A percentile compares a stretch with the other conserved stretches of the same genome.
phyloP scores from a whole-genome alignment of 441 rosid genomes.

The Kokia cookei region DNA sequence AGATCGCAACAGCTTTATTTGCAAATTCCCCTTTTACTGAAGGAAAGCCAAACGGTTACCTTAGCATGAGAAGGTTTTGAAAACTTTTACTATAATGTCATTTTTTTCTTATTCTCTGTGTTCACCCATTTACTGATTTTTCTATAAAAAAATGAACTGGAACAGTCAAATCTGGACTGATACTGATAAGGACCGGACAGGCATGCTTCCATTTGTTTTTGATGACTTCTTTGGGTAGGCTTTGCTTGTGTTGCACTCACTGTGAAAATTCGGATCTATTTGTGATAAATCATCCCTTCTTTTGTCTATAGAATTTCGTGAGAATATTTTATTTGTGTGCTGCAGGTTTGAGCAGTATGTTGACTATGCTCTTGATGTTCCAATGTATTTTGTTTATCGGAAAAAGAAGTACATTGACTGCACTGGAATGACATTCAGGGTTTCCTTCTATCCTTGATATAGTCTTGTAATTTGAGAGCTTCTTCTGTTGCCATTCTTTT shows the following conservation, averaged over 20 bases:
- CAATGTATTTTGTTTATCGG: constrained; percentile 95
- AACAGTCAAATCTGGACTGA: constrained; percentile 95
- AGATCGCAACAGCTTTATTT: constrained; percentile 97
- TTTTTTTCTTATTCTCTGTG: neutral
- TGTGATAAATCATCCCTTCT: neutral
- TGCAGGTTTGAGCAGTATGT: constrained; percentile 98
- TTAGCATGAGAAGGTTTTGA: constrained; percentile 93
- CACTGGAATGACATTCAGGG: constrained; percentile 95
- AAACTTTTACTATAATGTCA: neutral
- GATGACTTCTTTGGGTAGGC: constrained; percentile 89
- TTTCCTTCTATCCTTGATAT: constrained; percentile 41
- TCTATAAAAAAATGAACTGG: constrained; percentile 13
- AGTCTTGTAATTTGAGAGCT: constrained; percentile 29
- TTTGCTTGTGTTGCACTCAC: constrained; percentile 5
- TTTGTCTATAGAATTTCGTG: neutral
- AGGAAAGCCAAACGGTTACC: constrained; percentile 97
- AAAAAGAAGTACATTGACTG: constrained; percentile 86
- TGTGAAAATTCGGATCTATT: neutral
- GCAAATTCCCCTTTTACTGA: constrained; percentile 98
- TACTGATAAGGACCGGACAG: constrained; percentile 87
- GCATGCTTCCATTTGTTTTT: constrained; percentile 97
- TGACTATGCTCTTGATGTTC: constrained; percentile 97
- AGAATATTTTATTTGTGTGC: constrained; percentile 4
- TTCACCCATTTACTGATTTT: constrained; percentile 13
- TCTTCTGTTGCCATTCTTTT: constrained; percentile 1